Evolutionary conservation across 371 early-diverging fungal species (phyloP), one percentile per base, ranked within the genome.

Genomic region (Rhizopus microsporus): DNA sequence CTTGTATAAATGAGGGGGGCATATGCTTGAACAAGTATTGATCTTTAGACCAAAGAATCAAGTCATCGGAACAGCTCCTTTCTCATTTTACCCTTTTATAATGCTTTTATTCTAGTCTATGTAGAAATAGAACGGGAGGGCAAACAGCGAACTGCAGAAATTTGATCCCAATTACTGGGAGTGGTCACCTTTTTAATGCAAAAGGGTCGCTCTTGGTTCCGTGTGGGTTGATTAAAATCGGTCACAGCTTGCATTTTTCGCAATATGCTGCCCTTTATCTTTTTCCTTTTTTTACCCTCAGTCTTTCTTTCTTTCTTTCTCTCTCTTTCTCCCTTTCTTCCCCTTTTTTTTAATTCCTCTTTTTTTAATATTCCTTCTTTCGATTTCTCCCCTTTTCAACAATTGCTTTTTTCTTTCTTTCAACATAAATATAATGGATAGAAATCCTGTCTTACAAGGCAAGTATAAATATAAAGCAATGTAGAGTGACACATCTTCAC

Each of bases 401-500:
- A 12, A 43, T 43, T 43, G 8, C 10, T 15, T 3, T 15, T 12
- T 46, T 23, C 23, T 9, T 23, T 33, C 33, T 8, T 23, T 23
- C n/a, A n/a, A n/a, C n/a, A n/a, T 23, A 29, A 29, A 23, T 46
- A 23, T 1, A 29, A 46, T 46, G 46, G 46, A 46, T 3, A 16
- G 46, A 46, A 46, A 7, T 3, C 15, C 46, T 7, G 9, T 46
- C 29, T 46, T 46, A 46, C 46, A 46, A 46, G 46, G 46, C 30
- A 46, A 46, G 30, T 42, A n/a, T 37, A 37, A 37, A 37, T 37
- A 37, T 7, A 10, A 10, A 13, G 6, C 7, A 29, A 46, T 7
- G 23, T 23, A 23, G 23, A 23, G 23, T 23, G 23, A 23, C 23
- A 23, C 23, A 23, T 23, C 2, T 23, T 23, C 23, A 23, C 23